Evolutionary conservation across 148 eudicot species (phyloP), one percentile per base, ranked within the genome.

Genomic region (Persicaria maculosa): DNA sequence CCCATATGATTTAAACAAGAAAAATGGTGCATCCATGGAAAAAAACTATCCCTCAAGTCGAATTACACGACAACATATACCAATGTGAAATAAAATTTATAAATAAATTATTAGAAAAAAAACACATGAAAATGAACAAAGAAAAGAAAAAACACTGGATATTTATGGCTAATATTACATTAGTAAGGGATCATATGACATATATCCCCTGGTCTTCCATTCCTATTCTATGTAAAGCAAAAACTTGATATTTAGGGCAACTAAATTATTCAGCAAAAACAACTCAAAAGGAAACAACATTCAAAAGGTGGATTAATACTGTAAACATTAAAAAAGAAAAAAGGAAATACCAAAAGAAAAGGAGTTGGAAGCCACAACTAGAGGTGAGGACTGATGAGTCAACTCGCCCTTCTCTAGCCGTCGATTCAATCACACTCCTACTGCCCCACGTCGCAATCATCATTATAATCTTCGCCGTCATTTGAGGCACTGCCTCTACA

Each of bases 401-500:
- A 65, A 40, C 46, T 65, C 70, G 9, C 14, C 15, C 44, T 31
- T 57, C 44, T 12, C 5, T 65, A 15, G 70, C 70, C 46, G 47
- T 65, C 43, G 46, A 65, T 65, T 65, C 43, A 9, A 59, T 59
- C 2, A 43, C 15, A 31, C 40, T 31, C 40, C 40, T 3, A 40
- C 47, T 19, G 20, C 36, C 68, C 70, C 20, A 65, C 70, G 70
- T 65, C 70, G 5, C 14, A 65, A 14, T 65, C 70, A 65, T 40
- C 19, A 43, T 65, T 45, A 65, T 36, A 40, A 12, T 65, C 70
- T 6, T 40, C 70, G 70, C 70, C 70, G 70, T 17, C 70, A 65
- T 4, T 65, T 65, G 70, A 65, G 19, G 17, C 19, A 19, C 31
- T 31, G 40, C 2, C 19, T 15, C 20, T n/a, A 43, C 17, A 11